Percentiles rank a stretch among this genome's conserved stretches.
These are phyloP conservation scores for Gymnopilus junonius DNA, from an alignment of 768 basidiomycete genomes.

Conservation along the genomic window DNA sequence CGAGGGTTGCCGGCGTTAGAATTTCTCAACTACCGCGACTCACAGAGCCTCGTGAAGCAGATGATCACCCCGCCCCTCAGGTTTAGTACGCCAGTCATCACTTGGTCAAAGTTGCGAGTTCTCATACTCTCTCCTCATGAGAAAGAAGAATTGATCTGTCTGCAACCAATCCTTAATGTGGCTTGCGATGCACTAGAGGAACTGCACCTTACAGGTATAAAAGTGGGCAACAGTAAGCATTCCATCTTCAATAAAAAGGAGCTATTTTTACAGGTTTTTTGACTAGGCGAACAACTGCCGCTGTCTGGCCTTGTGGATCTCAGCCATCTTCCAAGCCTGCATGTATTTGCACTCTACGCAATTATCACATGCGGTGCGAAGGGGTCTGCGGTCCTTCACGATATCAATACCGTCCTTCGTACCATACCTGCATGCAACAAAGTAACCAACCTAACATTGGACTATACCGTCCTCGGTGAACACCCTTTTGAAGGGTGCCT, in stretches of 20 bases:
- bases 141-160: slow-evolving; percentile 3
- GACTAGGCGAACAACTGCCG: not conserved
- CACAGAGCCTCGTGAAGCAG: slow-evolving; percentile 2
- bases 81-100: not conserved
- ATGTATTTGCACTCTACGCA: not conserved
- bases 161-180: slow-evolving; percentile 12
- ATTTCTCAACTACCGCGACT: not conserved
- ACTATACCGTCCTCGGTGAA: not conserved
- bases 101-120: slow-evolving; percentile 13
- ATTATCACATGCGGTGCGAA: not conserved
- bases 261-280: not conserved
- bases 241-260: no score
- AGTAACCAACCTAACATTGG: not conserved
- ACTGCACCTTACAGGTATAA: slow-evolving; percentile 1
- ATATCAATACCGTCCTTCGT: not conserved
- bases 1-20: slow-evolving; percentile 1
- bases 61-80: slow-evolving; percentile 6
- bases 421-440: not conserved
- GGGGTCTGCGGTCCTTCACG: not conserved
- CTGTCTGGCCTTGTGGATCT: no score
- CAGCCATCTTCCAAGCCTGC: not conserved
- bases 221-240: not conserved
- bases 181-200: slow-evolving; percentile 14
- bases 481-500: not conserved
- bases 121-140: slow-evolving; percentile 9